Base-by-base conservation (phyloP, 192 early-diverging fungal genomes). In the Diversispora epigaea region DNA sequence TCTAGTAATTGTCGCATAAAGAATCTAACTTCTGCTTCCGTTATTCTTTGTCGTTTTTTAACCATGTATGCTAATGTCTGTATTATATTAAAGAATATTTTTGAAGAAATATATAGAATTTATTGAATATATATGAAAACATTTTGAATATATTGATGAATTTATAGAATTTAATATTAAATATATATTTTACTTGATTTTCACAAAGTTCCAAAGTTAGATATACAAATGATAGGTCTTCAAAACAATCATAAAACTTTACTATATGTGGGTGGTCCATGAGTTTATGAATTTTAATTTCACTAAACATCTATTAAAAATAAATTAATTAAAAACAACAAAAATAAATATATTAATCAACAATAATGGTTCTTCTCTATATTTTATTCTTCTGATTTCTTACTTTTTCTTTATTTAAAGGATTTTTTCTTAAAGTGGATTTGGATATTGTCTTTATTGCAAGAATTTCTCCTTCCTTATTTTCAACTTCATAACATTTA, bases 191-290 rank as follows among this genome's bases (percentile, higher is more conserved):
- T 79, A 92, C 93, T 80, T 86, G 87, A 77, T 91, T 95, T 46
- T 91, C 90, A 81, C 97, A 99, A 21, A 96, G 82, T 82, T 99
- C 97, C 79, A 99, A 79, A 14, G 97, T 82, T 74, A 99, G 85
- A 80, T 95, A 98, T 10, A 98, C 90, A 77, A 91, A 89, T 52
- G 85, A 83, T 21, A 82, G 79, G 81, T 99, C 96, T 82, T 99
- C 96, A 84, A 97, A 98, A 64, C 91, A 87, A 46, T 89, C 84
- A 56, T 89, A 67, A 68, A 94, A 97, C 14, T 80, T 82, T 44
- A 97, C 94, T 73, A 99, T 93, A 63, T 90, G 87, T 10, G 82
- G 84, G 80, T 99, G 95, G 10, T 78, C 84, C 78, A 95, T 76
- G 11, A 63, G 57, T 69, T 87, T 84, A 77, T 95, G 94, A 25